Evolutionary conservation across 108 stramenopile species (phyloP).

Genomic region (Parmales sp.): DNA sequence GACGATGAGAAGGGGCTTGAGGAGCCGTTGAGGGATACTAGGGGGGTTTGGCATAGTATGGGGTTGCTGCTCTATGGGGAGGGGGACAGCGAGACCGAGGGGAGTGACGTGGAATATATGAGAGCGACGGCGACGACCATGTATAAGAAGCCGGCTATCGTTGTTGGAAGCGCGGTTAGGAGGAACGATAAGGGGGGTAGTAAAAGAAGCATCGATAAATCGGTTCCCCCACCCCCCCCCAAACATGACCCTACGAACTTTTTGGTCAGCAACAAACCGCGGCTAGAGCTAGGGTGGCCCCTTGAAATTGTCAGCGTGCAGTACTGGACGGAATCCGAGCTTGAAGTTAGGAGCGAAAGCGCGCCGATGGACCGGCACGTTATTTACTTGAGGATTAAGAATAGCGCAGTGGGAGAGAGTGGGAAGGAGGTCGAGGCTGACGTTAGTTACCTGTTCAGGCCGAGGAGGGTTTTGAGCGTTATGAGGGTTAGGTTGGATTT

Average conservation of each 20-base stretch:
- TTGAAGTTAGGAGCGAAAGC: neutral
- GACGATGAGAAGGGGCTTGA: conserved; percentile 6
- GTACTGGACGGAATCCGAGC: neutral
- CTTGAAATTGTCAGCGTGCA: neutral
- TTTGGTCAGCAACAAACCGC: too few relatives aligned
- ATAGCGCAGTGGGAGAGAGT: too few relatives aligned
- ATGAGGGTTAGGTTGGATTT: neutral
- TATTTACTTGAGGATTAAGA: neutral
- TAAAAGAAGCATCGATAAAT: neutral
- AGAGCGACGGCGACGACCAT: neutral
- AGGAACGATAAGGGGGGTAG: neutral
- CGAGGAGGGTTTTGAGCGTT: neutral
- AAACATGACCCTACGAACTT: too few relatives aligned
- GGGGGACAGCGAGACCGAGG: neutral
- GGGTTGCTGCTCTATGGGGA: neutral
- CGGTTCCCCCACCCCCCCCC: neutral
- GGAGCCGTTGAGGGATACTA: neutral
- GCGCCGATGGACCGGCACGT: too few relatives aligned
- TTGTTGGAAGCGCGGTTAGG: neutral
- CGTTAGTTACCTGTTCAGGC: neutral
- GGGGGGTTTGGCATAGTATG: neutral
- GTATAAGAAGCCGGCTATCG: neutral
- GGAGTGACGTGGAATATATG: neutral
- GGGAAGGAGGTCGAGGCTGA: neutral
- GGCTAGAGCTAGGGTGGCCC: neutral